Conservation (phyloP, 179 eudicot species). For the Dionaea muscipula region DNA sequence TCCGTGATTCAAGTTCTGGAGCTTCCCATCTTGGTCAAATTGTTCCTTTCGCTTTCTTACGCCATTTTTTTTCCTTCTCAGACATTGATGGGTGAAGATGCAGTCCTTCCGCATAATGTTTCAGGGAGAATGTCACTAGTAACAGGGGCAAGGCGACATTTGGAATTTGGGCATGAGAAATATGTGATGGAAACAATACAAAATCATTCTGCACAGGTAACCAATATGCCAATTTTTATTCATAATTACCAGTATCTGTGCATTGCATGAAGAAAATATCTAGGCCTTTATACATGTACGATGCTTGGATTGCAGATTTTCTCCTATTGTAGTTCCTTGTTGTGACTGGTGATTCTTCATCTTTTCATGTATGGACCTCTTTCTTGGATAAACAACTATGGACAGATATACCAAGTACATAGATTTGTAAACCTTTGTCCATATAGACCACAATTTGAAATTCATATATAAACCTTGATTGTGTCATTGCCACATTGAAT, state of each 20-base stretch:
- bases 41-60: too few species aligned
- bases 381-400: too few species aligned
- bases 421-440: too few species aligned
- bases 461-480: too few species aligned
- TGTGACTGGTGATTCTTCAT: too few species aligned
- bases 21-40: conserved; percentile 48
- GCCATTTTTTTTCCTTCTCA: conserved; percentile 19
- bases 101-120: conserved; percentile 35
- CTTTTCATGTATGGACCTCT: too few species aligned
- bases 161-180: conserved; percentile 89
- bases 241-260: background rate
- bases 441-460: too few species aligned
- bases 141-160: conserved; percentile 81
- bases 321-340: background rate
- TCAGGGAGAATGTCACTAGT: conserved; percentile 75
- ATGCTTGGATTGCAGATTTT: background rate
- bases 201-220: conserved; percentile 87
- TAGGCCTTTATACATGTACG: too few species aligned
- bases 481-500: too few species aligned
- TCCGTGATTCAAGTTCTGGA: conserved; percentile 31
- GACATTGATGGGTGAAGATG: conserved; percentile 70
- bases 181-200: conserved; percentile 78
- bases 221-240: background rate
- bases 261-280: background rate
- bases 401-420: too few species aligned